Conservation (phyloP, 176 grass and related monocot genomes). For the Thinopyrum elongatum region DNA sequence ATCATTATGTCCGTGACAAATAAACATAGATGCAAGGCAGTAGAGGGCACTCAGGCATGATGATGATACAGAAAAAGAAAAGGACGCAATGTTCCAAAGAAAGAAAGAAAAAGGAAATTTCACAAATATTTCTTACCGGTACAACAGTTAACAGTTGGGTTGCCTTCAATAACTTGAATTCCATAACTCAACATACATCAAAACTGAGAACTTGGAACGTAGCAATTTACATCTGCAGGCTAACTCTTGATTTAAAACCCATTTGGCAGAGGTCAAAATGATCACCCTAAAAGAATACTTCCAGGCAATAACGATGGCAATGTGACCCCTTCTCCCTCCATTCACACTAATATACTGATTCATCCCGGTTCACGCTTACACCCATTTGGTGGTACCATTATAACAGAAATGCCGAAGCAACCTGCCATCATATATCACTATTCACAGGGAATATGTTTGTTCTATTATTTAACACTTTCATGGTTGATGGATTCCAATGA, state of each 20-base stretch:
- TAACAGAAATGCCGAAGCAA: slow-evolving; percentile 25
- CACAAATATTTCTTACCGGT: slow-evolving; percentile 32
- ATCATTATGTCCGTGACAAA: slow-evolving; percentile 21
- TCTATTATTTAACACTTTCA: slow-evolving; percentile 42
- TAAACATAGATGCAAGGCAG: not conserved
- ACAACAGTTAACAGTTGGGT: not conserved
- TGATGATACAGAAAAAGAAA: not conserved
- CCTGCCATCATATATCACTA: slow-evolving; percentile 18
- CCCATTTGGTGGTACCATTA: slow-evolving; percentile 16
- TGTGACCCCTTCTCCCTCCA: not conserved
- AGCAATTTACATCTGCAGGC: slow-evolving; percentile 16
- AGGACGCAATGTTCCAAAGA: not conserved
- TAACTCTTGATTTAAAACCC: slow-evolving; percentile 2
- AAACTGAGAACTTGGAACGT: slow-evolving; percentile 27
- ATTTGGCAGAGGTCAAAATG: slow-evolving; percentile 20
- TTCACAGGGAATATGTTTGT: slow-evolving; percentile 13
- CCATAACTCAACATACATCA: not conserved
- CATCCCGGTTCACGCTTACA: not conserved
- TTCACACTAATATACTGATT: slow-evolving; percentile 13
- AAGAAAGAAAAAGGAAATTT: slow-evolving; percentile 16
- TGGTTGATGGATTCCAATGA: slow-evolving; percentile 74
- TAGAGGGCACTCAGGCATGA: not conserved
- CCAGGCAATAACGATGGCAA: slow-evolving; percentile 11
- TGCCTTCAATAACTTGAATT: slow-evolving; percentile 23
- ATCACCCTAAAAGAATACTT: slow-evolving; percentile 21